Percentiles rank a stretch among this genome's conserved stretches.
phyloP scores from a whole-genome alignment of 495 filamentous ascomycete genomes.

The Penicillium nucicola region DNA sequence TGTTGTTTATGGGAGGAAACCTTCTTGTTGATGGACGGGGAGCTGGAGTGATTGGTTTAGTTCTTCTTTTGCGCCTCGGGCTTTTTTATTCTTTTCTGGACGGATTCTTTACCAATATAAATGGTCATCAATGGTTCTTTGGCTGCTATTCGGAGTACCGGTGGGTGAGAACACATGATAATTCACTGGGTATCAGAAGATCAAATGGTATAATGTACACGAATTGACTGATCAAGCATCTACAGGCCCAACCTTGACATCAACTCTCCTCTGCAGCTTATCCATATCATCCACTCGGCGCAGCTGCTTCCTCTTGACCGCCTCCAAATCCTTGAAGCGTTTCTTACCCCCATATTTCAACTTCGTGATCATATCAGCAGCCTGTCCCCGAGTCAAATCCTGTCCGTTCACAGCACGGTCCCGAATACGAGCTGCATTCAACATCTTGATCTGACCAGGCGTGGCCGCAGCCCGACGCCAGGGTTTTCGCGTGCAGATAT shows the following conservation, averaged over 20 bases:
- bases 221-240: constrained; percentile 9
- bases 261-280: constrained; percentile 34
- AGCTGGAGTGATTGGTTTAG: not conserved
- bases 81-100: too few relatives aligned
- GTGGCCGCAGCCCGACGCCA: constrained; percentile 73
- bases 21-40: not conserved
- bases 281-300: constrained; percentile 25
- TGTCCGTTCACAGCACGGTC: constrained; percentile 50
- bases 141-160: not conserved
- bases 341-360: constrained; percentile 78
- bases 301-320: constrained; percentile 33
- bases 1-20: constrained; percentile 15
- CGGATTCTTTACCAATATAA: too few relatives aligned
- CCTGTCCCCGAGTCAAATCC: constrained; percentile 74
- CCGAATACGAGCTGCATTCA: constrained; percentile 63
- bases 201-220: too few relatives aligned
- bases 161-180: too few relatives aligned
- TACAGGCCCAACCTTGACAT: constrained; percentile 67
- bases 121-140: too few relatives aligned
- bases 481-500: constrained; percentile 53
- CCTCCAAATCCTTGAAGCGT: constrained; percentile 52
- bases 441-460: constrained; percentile 61
- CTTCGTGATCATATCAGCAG: constrained; percentile 91
- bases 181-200: too few relatives aligned
- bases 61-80: not conserved